Evolutionary conservation across 2,329 filamentous ascomycete genomes (phyloP).

Genomic region (Epichloe scottii): DNA sequence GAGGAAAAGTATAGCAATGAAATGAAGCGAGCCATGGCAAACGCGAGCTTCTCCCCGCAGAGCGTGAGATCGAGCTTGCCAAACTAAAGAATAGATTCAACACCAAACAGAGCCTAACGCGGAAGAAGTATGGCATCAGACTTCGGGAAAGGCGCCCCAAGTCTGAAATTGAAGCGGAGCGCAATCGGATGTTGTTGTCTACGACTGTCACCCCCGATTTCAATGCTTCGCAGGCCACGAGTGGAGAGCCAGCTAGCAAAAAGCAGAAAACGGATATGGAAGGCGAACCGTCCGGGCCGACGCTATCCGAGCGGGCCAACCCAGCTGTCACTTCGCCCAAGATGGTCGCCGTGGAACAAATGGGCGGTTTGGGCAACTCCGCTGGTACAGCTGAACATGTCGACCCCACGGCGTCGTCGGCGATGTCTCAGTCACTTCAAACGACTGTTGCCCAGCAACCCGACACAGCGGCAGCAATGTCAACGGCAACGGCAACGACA

Average conservation of each 20-base stretch:
- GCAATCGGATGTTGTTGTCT: conserved; percentile 21
- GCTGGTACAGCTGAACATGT: conserved; percentile 23
- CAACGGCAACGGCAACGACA: conserved; percentile 5
- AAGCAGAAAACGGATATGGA: conserved; percentile 11
- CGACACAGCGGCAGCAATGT: not conserved
- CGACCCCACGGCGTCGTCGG: conserved; percentile 21
- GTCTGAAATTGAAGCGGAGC: conserved; percentile 32
- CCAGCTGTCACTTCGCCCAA: conserved; percentile 5
- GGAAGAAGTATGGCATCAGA: conserved; percentile 45
- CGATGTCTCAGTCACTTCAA: conserved; percentile 9
- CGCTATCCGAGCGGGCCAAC: not conserved
- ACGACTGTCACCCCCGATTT: not conserved
- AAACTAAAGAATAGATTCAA: conserved; percentile 39
- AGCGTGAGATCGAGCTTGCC: conserved; percentile 22
- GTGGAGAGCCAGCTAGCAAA: conserved; percentile 10
- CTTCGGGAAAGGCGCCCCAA: conserved; percentile 36
- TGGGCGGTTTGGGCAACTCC: conserved; percentile 23
- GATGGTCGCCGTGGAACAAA: conserved; percentile 18
- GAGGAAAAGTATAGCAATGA: conserved; percentile 26
- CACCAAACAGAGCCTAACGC: conserved; percentile 42
- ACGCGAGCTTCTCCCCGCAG: conserved; percentile 19
- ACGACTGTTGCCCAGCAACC: conserved; percentile 3
- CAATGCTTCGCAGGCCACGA: not conserved
- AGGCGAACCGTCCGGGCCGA: not conserved
- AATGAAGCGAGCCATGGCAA: conserved; percentile 28